phyloP scores from a whole-genome alignment of 768 basidiomycete species.

The Floccularia luteovirens region DNA sequence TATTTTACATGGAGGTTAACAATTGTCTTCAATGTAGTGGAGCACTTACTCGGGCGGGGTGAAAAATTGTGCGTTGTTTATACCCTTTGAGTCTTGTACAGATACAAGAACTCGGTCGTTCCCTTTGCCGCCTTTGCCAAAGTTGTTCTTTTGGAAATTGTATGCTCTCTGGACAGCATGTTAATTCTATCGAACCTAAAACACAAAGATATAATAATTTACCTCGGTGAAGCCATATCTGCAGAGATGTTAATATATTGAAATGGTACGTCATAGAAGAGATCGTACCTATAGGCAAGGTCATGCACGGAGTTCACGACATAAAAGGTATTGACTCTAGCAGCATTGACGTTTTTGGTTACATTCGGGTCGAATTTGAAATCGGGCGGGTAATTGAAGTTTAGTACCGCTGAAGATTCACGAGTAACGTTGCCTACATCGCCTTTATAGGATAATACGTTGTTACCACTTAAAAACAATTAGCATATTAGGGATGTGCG shows the following conservation, averaged over 20 bases:
- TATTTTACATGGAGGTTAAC: background rate
- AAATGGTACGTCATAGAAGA: background rate
- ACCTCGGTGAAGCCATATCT: slow-evolving; percentile 49
- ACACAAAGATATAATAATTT: background rate
- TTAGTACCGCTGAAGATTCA: slow-evolving; percentile 24
- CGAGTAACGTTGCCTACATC: slow-evolving; percentile 16
- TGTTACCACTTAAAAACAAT: slow-evolving; percentile 32
- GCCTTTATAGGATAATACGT: slow-evolving; percentile 20
- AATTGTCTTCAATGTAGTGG: background rate
- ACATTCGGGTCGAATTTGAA: slow-evolving; percentile 22
- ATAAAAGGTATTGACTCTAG: slow-evolving; percentile 47
- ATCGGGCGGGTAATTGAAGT: slow-evolving; percentile 26
- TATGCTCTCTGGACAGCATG: slow-evolving; percentile 11
- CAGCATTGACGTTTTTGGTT: slow-evolving; percentile 37
- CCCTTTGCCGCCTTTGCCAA: slow-evolving; percentile 41
- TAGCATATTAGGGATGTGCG: too few species aligned
- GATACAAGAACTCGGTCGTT: slow-evolving; percentile 46
- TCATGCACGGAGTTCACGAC: slow-evolving; percentile 53
- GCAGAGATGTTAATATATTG: background rate
- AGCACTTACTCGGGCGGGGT: slow-evolving; percentile 32
- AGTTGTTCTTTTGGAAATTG: slow-evolving; percentile 55
- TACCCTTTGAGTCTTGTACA: slow-evolving; percentile 42
- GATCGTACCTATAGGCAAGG: slow-evolving; percentile 14
- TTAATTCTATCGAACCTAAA: background rate
- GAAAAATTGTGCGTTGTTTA: slow-evolving; percentile 36